These are phyloP conservation scores for Mycena sanguinolenta DNA, from an alignment of 768 basidiomycete species.

Conservation along the genomic window DNA sequence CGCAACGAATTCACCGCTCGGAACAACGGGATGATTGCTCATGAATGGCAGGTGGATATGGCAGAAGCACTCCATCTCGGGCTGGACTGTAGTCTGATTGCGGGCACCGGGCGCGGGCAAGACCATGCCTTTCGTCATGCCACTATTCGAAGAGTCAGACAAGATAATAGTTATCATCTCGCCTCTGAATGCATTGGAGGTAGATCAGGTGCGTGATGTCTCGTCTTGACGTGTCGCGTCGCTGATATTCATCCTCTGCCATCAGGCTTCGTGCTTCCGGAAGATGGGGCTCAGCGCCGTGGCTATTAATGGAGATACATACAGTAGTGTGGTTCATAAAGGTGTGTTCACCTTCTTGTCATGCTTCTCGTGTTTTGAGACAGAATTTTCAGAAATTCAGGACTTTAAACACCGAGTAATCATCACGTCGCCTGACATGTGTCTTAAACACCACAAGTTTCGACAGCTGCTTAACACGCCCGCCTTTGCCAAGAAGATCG, in stretches of 20 bases:
- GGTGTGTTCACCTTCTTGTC: not conserved
- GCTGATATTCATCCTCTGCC: not conserved
- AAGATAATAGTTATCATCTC: conserved; percentile 14
- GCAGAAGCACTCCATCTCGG: no score
- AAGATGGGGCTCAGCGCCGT: no score
- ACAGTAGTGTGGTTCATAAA: no score
- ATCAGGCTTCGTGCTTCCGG: no score
- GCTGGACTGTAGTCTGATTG: no score
- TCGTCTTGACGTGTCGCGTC: not conserved
- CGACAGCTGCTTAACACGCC: not conserved
- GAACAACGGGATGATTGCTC: no score
- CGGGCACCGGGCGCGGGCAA: no score
- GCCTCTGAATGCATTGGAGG: conserved; percentile 8
- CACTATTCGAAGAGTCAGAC: not conserved
- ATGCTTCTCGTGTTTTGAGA: no score
- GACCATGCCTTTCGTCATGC: no score
- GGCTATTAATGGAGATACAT: no score
- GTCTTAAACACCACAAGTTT: not conserved
- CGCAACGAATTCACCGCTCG: no score
- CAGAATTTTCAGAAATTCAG: not conserved
- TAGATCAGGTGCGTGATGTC: conserved; percentile 1
- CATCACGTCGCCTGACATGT: not conserved
- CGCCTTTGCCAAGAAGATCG: not conserved
- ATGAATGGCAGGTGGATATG: no score
- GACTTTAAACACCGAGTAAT: conserved; percentile 1